Evolutionary conservation across 2,329 filamentous ascomycete species (phyloP), one percentile per base, ranked within the genome.

Genomic region (Penicillium sp.): DNA sequence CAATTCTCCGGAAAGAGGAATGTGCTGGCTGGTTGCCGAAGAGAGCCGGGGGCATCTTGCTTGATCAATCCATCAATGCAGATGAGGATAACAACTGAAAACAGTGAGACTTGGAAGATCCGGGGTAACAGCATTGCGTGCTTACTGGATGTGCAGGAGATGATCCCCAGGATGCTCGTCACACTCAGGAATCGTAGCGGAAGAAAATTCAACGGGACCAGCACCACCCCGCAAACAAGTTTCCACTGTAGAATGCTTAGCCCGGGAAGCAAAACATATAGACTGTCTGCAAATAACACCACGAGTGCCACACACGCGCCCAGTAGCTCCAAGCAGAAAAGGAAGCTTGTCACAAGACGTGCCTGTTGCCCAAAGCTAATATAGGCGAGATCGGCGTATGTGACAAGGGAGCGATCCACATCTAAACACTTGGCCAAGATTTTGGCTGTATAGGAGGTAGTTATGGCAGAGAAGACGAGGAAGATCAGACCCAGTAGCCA

Each of bases 321-420:
- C 20, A 95, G 65, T 16, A 96, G 74, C 63, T 96, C 90, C 29
- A 96, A 61, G 8, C 82, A 88, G 66, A 96, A 96, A 11, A 96
- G 72, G 1, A 93, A 70, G 45, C 87, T 93, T 6, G 86, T 90
- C 18, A 84, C 76, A 22, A 95, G 71, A 23, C 90, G 82, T 23
- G 88, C 90, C 41, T 77, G 81, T 11, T 80, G 77, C 6, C 90
- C 90, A 61, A 93, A 95, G 13, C 87, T 89, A 51, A 94, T 82
- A 56, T 84, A 95, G 2, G 90, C 92, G 32, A 96, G 71, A 59
- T 96, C 90, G 22, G 89, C 92, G 63, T 95, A 96, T 2, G 90
- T 95, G 54, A 95, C 88, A 47, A 95, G 77, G 34, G 79, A 85
- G 42, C 76, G 77, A 65, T 95, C 86, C 14, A 87, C 77, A 50